phyloP scores from a whole-genome alignment of 352 stramenopile species.

The Globisporangium viniferum region DNA sequence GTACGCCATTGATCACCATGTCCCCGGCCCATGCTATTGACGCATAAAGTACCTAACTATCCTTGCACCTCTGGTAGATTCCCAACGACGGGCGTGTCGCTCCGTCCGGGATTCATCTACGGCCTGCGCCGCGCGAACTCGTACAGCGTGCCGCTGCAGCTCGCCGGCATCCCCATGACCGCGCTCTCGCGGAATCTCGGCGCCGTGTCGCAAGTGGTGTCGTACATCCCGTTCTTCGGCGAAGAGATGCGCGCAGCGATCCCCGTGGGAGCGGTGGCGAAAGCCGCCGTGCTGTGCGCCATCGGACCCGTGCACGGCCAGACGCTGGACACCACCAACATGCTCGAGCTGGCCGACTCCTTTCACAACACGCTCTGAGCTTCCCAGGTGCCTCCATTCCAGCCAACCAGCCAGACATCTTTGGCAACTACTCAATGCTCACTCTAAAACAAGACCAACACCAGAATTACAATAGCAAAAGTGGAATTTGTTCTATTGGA shows the following conservation, averaged over 20 bases:
- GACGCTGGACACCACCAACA: constrained; percentile 66
- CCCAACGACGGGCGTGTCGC: constrained; percentile 68
- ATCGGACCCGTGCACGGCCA: constrained; percentile 59
- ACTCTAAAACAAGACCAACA: background rate
- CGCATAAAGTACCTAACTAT: background rate
- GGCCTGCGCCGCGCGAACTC: constrained; percentile 67
- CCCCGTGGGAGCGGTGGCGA: constrained; percentile 65
- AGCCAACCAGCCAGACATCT: background rate
- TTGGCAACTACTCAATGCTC: background rate
- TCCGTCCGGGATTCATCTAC: constrained; percentile 90
- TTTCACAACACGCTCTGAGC: constrained; percentile 70
- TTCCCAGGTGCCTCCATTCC: background rate
- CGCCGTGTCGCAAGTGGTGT: constrained; percentile 49
- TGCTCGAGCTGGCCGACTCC: constrained; percentile 70
- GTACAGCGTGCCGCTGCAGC: constrained; percentile 70
- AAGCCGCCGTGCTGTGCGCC: constrained; percentile 79
- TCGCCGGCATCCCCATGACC: constrained; percentile 67
- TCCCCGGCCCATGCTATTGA: background rate
- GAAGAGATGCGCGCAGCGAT: constrained; percentile 66
- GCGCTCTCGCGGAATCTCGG: constrained; percentile 58
- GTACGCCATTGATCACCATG: constrained; percentile 23
- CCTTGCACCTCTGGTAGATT: constrained; percentile 33
- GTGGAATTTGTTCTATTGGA: background rate
- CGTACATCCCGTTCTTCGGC: constrained; percentile 61
- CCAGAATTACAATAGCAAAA: background rate